Evolutionary conservation across 2,329 filamentous ascomycete species (phyloP).

Genomic region (Graphiopsis chlorocephala): DNA sequence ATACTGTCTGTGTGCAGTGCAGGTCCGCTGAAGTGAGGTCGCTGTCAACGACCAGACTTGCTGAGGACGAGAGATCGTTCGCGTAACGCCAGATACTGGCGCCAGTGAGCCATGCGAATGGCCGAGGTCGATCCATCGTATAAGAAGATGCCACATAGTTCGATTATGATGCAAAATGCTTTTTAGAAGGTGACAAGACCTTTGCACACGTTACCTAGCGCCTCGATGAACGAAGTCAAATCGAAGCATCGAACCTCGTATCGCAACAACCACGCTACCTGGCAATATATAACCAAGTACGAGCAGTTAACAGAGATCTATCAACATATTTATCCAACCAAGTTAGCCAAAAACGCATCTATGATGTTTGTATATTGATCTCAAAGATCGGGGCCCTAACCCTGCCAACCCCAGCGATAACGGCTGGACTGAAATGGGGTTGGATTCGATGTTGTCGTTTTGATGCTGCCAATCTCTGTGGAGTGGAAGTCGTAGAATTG

Average conservation of each 20-base stretch:
- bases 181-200: background rate
- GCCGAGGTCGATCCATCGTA: no score
- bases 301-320: background rate
- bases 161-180: no score
- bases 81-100: no score
- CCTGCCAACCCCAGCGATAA: background rate
- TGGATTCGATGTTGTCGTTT: background rate
- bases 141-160: no score
- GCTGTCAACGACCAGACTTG: no score
- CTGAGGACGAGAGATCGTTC: no score
- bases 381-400: background rate
- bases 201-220: rapidly evolving
- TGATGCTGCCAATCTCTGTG: no score
- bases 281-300: background rate
- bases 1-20: no score
- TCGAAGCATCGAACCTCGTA: background rate
- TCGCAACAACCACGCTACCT: background rate
- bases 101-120: no score
- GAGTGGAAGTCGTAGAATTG: background rate
- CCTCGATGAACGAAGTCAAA: background rate
- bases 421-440: background rate
- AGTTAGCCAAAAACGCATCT: background rate
- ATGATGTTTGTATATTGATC: background rate
- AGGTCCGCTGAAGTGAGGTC: no score
- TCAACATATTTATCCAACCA: background rate